Evolutionary conservation across 2,329 filamentous ascomycete species (phyloP), one percentile per base, ranked within the genome.

Genomic region (Talaromyces sp.): DNA sequence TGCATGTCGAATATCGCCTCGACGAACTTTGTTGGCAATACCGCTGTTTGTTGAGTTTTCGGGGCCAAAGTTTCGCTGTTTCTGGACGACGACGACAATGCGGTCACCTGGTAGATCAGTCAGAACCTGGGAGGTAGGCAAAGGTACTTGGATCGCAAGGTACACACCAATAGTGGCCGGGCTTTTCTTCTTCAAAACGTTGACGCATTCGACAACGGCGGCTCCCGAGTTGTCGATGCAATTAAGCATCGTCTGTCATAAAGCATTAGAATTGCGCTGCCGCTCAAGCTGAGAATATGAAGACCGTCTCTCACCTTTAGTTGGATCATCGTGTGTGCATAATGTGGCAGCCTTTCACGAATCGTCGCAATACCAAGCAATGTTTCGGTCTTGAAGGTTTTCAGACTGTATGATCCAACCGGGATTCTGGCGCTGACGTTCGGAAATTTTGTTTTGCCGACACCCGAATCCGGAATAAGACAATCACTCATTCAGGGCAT

Each of bases 221-320:
- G 95, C 95, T 76, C 95, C 95, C 68, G 95, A 98, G 83, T 97
- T 99, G 88, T 99, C 95, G 86, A 99, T 98, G 88, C 95, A 98
- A 81, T 95, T 97, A 72, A 99, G 86, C 86, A 99, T 92, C 76
- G 93, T 90, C 95, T 97, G 69, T 25, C 18, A 12, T n/a, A 5
- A 2, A 52, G 1, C 14, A 44, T 66, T n/a, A 67, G 48, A 37
- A 35, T 3, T 25, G 42, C 12, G 16, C 3, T 12, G 37, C 54
- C 2, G 7, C 12, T 23, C 25, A 52, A 28, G 44, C 1, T 23
- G 35, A 55, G 1, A 62, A 16, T 14, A 31, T 5, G 12, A 2
- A 23, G 5, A 4, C 31, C 14, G 5, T 1, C 2, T 66, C 42
- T 60, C 2, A 78, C 90, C 88, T 93, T 93, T 84, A 95, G 80